Percentiles rank a stretch among this genome's conserved stretches.
phyloP scores from a whole-genome alignment of 2,329 filamentous ascomycete genomes.

The Trichoderma polysporum region DNA sequence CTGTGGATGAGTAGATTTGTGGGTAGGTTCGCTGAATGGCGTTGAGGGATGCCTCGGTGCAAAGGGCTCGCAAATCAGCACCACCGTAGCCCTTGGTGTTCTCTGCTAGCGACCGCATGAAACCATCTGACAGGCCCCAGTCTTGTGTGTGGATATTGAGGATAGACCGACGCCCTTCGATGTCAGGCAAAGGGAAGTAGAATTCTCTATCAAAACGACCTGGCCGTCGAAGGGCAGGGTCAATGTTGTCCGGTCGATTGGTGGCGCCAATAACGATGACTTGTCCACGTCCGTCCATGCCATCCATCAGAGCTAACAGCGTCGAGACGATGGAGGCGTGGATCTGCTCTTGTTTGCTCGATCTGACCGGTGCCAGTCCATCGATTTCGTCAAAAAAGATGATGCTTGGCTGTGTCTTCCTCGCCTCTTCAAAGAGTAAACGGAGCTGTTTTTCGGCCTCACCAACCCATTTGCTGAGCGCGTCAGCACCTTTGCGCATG shows the following conservation, averaged over 20 bases:
- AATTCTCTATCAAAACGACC: slow-evolving; percentile 97
- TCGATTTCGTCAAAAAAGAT: slow-evolving; percentile 99
- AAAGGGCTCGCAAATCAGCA: slow-evolving; percentile 89
- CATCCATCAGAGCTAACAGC: slow-evolving; percentile 91
- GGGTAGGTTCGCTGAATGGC: slow-evolving; percentile 94
- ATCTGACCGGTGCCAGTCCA: slow-evolving; percentile 89
- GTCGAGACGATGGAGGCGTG: slow-evolving; percentile 97
- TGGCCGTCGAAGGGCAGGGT: slow-evolving; percentile 89
- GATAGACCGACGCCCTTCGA: slow-evolving; percentile 77
- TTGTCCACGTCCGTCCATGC: slow-evolving; percentile 96
- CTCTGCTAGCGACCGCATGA: slow-evolving; percentile 82
- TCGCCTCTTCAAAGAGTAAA: slow-evolving; percentile 90
- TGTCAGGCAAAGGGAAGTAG: slow-evolving; percentile 90
- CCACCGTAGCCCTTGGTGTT: slow-evolving; percentile 95
- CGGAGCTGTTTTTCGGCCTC: slow-evolving; percentile 95
- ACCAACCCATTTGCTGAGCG: slow-evolving; percentile 97
- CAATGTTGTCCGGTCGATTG: slow-evolving; percentile 93
- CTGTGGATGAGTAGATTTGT: slow-evolving; percentile 87
- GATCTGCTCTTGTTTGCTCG: slow-evolving; percentile 98
- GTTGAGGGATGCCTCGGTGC: slow-evolving; percentile 93
- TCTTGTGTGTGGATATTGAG: slow-evolving; percentile 93
- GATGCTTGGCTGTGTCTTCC: slow-evolving; percentile 95
- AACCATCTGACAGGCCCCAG: slow-evolving; percentile 77
- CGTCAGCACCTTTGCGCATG: slow-evolving; percentile 98
- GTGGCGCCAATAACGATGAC: slow-evolving; percentile 99